Evolutionary conservation across 306 rosid genomes (phyloP).

Genomic region (Vigna angularis): DNA sequence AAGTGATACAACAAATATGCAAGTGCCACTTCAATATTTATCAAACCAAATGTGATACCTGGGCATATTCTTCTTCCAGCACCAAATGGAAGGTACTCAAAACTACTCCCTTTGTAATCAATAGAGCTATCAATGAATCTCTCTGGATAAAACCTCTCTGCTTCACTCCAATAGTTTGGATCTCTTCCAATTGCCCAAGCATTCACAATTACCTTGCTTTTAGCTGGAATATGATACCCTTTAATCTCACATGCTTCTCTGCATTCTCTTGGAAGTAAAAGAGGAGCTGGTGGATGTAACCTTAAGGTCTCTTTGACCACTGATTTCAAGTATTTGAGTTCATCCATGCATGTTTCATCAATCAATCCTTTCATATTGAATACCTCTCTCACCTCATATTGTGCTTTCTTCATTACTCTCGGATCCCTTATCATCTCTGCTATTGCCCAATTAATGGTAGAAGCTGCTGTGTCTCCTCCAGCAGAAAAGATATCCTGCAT

Average conservation of each 20-base stretch:
- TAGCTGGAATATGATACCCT: not conserved
- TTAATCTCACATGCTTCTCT: not conserved
- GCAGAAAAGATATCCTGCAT: not conserved
- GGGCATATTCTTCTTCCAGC: constrained; percentile 11
- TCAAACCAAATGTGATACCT: not conserved
- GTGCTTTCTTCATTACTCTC: not conserved
- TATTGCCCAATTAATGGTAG: not conserved
- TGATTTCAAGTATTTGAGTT: not conserved
- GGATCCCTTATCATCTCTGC: not conserved
- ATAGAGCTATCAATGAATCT: not conserved
- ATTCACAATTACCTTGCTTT: not conserved
- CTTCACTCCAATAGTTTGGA: not conserved
- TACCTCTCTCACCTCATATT: not conserved
- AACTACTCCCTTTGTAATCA: not conserved
- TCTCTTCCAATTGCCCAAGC: not conserved
- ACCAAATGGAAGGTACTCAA: not conserved
- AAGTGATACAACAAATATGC: constrained; percentile 40
- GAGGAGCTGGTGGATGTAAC: not conserved
- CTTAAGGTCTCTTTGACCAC: not conserved
- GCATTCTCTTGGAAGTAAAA: not conserved
- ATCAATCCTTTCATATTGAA: not conserved
- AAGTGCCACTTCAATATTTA: constrained; percentile 27
- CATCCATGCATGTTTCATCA: not conserved
- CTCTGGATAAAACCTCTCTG: not conserved
- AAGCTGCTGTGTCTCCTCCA: not conserved